Conservation (phyloP, 2,329 filamentous ascomycete species). For the Botrytis pseudocinerea region DNA sequence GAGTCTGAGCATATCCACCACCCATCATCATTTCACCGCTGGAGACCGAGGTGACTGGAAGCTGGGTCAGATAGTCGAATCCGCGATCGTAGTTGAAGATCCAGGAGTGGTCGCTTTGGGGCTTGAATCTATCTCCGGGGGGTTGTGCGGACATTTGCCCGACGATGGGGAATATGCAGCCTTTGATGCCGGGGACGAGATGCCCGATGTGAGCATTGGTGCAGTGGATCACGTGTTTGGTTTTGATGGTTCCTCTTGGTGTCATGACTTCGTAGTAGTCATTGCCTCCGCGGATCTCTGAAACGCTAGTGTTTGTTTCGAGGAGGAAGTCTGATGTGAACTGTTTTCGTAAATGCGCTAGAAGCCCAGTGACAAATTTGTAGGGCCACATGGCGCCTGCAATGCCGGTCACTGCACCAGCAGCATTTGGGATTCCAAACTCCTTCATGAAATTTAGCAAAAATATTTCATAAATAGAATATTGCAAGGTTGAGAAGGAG, state of each 20-base stretch:
- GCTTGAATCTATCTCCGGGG: constrained; percentile 11
- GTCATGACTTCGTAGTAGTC: constrained; percentile 52
- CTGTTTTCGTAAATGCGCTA: constrained; percentile 47
- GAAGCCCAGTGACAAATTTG: constrained; percentile 56
- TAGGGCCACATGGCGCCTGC: constrained; percentile 53
- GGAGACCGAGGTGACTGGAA: not conserved
- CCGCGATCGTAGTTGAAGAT: constrained; percentile 18
- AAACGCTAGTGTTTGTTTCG: constrained; percentile 48
- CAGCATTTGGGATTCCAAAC: constrained; percentile 9
- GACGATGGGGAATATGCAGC: constrained; percentile 60
- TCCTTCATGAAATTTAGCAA: not conserved
- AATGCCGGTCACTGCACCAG: constrained; percentile 1
- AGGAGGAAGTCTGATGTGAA: constrained; percentile 53
- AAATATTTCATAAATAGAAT: not conserved
- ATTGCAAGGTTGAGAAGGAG: not conserved
- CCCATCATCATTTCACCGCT: constrained; percentile 19
- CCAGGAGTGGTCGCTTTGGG: constrained; percentile 17
- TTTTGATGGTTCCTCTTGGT: constrained; percentile 53
- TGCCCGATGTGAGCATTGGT: constrained; percentile 68
- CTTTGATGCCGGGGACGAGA: constrained; percentile 51
- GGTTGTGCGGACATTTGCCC: constrained; percentile 36
- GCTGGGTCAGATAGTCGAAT: constrained; percentile 19
- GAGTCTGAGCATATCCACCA: not conserved
- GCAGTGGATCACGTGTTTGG: constrained; percentile 61
- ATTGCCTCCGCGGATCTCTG: constrained; percentile 26